A percentile compares a stretch with the other conserved stretches of the same genome.
These are phyloP conservation scores for Coelastrella sp. DNA, from an alignment of 139 green algal genomes.

Conservation along the genomic window DNA sequence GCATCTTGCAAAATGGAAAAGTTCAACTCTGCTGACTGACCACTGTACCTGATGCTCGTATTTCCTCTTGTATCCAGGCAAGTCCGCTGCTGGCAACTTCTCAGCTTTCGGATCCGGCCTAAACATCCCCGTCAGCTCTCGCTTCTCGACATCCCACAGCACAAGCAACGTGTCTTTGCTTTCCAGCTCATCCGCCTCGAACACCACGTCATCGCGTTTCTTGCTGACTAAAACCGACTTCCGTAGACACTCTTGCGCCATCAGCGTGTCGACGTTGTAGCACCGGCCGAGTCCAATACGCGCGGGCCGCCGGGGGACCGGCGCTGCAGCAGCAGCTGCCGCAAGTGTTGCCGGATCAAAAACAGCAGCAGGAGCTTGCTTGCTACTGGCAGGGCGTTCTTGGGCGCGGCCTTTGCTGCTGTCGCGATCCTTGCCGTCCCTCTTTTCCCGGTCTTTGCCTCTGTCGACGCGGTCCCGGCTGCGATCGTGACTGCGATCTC, in stretches of 20 bases:
- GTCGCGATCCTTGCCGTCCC: background rate
- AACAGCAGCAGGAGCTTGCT: background rate
- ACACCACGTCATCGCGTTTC: background rate
- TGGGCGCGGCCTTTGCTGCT: background rate
- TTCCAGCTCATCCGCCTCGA: background rate
- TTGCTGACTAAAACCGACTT: background rate
- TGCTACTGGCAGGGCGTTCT: background rate
- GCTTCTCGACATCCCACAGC: conserved; percentile 21
- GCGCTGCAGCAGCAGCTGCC: background rate
- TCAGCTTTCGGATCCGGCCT: background rate
- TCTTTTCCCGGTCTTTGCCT: background rate
- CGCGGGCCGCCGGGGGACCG: background rate
- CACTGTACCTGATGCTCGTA: background rate
- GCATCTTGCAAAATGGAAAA: no score
- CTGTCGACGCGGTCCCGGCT: background rate
- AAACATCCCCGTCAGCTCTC: conserved; percentile 15
- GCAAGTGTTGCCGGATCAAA: background rate
- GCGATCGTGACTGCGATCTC: background rate
- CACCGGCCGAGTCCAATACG: background rate
- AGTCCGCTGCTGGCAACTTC: background rate
- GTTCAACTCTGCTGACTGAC: no score
- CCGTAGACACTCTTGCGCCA: background rate
- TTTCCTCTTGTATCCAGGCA: background rate
- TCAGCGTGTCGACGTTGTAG: background rate
- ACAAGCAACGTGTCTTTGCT: background rate